Evolutionary conservation across 225 moss, liverwort and hornwort genomes (phyloP), one percentile per base, ranked within the genome.

Genomic region (Pleurozium schreberi): DNA sequence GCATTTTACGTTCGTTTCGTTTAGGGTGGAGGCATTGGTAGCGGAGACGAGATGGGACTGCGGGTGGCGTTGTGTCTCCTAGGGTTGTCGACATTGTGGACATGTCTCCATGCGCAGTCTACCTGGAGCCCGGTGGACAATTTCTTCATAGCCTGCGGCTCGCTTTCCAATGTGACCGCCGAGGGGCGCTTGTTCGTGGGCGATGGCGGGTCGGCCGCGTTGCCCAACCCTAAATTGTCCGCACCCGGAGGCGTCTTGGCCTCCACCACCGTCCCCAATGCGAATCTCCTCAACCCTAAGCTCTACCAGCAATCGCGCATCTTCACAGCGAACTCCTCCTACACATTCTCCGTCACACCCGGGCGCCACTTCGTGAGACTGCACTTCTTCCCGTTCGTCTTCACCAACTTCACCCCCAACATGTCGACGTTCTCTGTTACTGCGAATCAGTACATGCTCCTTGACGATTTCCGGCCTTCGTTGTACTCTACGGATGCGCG

Each of bases 301-400:
- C 91, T 97, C 17, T 79, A 95, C 84, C 90, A 95, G 89, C 73
- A 90, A 26, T 95, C 98, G 10, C 90, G 98, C 57, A 83, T 98
- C 52, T 98, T 98, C 68, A 53, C 88, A 4, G 60, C 67, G 10
- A 91, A 87, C 68, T 88, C 94, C 21, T 82, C 91, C 21, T 98
- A 97, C 95, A 94, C 93, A 11, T 92, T 98, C 47, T 92, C 89
- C 1, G 93, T 98, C 40, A n/a, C 89, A 2, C 59, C 92, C 0
- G 96, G 97, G 18, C 85, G 92, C 34, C 90, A 95, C 31, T 97
- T 94, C 88, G 31, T 98, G 74, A 95, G 98, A 7, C 85, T 98
- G 27, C 93, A 96, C 84, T 98, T 98, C 83, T 96, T 91, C 62
- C 95, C 98, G 3, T 95, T 97, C 45, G 67, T 86, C 25, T 94